These are phyloP conservation scores for Yarrowia sp. DNA, from an alignment of 805 yeast species.

Conservation along the genomic window DNA sequence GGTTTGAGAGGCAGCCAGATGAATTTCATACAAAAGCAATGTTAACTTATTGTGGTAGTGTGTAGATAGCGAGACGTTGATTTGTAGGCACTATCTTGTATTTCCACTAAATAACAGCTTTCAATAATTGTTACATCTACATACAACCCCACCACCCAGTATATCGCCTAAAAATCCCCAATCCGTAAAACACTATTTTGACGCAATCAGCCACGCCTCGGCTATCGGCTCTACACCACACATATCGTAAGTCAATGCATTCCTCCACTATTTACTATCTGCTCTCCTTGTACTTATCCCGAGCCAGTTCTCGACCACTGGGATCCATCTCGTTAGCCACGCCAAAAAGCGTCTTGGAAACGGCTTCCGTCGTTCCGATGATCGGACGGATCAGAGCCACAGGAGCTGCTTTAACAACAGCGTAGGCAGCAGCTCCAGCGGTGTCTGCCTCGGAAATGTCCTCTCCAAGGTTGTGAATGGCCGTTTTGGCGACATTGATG, in stretches of 20 bases:
- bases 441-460: conserved; percentile 57
- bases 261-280: neutral
- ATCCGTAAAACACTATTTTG: neutral
- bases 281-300: conserved; percentile 43
- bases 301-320: conserved; percentile 52
- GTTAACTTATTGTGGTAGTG: too few relatives aligned
- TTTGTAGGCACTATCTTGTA: too few relatives aligned
- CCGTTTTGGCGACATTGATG: conserved; percentile 60
- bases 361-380: conserved; percentile 90
- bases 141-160: too few relatives aligned
- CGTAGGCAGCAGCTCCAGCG: conserved; percentile 57
- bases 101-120: too few relatives aligned
- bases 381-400: conserved; percentile 77
- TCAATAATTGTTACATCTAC: too few relatives aligned
- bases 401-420: conserved; percentile 75
- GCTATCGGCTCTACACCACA: too few relatives aligned
- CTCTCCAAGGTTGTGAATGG: conserved; percentile 56
- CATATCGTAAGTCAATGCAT: neutral
- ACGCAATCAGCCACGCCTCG: neutral
- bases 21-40: too few relatives aligned
- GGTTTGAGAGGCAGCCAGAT: too few relatives aligned
- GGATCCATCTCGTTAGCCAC: conserved; percentile 78
- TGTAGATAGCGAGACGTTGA: too few relatives aligned
- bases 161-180: too few relatives aligned
- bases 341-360: conserved; percentile 79